Evolutionary conservation across 345 rosid genomes (phyloP).

Genomic region (Schrenkiella parvula): DNA sequence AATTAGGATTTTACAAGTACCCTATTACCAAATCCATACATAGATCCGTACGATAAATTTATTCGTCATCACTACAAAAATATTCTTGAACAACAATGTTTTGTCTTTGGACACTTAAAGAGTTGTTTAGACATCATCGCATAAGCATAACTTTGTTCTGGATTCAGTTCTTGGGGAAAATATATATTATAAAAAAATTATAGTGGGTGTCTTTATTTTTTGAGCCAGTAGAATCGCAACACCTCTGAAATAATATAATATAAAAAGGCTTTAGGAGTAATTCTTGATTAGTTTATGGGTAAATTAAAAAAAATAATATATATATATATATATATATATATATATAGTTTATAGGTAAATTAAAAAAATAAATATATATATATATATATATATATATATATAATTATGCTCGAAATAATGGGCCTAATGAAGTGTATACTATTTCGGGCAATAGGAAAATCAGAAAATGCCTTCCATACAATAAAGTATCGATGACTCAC

Average conservation of each 20-base stretch:
- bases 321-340: too few species aligned
- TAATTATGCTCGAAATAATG: constrained; percentile 21
- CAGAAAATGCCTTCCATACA: constrained; percentile 27
- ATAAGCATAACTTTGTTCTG: constrained; percentile 17
- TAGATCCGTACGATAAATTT: constrained; percentile 30
- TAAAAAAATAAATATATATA: too few species aligned
- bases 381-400: too few species aligned
- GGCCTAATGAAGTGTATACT: constrained; percentile 44
- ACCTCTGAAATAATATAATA: constrained; percentile 24
- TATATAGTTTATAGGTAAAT: neutral
- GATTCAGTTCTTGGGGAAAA: constrained; percentile 12
- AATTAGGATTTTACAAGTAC: constrained; percentile 29
- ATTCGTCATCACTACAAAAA: constrained; percentile 25
- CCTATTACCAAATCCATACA: constrained; percentile 29
- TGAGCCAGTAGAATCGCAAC: constrained; percentile 21
- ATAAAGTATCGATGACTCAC: constrained; percentile 32
- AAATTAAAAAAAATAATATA: too few species aligned
- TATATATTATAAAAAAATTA: neutral
- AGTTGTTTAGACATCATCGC: constrained; percentile 17
- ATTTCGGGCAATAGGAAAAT: constrained; percentile 39
- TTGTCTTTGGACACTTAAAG: constrained; percentile 20
- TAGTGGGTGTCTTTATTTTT: constrained; percentile 29
- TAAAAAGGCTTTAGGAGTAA: constrained; percentile 18
- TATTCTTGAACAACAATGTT: constrained; percentile 31
- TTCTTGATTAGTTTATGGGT: neutral